A percentile compares a stretch with the other conserved stretches of the same genome.
Evolutionary conservation across 139 green algal species (phyloP).

Genomic region (Volvox africanus): DNA sequence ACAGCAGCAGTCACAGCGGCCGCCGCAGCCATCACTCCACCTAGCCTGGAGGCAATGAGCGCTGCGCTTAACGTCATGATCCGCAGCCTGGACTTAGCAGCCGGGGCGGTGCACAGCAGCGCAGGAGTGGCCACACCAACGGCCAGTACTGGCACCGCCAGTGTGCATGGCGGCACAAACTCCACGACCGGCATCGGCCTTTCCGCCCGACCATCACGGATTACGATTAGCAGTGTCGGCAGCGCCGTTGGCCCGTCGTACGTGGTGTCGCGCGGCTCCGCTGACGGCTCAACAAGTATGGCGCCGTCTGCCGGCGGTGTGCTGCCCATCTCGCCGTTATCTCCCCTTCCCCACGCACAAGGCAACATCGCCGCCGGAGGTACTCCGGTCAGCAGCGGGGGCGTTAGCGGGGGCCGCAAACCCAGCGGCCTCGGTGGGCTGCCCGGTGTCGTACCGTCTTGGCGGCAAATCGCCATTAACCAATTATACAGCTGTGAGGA

Average conservation of each 20-base stretch:
- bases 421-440: not conserved
- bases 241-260: not conserved
- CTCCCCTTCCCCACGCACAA: not conserved
- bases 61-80: not conserved
- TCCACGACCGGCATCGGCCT: too few species aligned
- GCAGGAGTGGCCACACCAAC: not conserved
- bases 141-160: not conserved
- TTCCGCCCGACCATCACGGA: not conserved
- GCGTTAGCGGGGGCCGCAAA: not conserved
- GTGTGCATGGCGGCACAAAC: too few species aligned
- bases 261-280: not conserved
- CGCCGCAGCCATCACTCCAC: not conserved
- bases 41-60: not conserved
- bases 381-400: not conserved
- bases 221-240: not conserved
- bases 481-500: constrained; percentile 5
- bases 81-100: constrained; percentile 16
- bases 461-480: constrained; percentile 41
- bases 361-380: not conserved
- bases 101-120: not conserved
- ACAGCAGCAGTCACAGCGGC: too few species aligned
- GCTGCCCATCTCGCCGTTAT: not conserved
- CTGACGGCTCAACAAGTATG: not conserved
- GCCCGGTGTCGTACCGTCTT: constrained; percentile 31
- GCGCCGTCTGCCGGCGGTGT: not conserved